Conservation (phyloP, 352 stramenopile genomes). For the Phytophthora foliorum region DNA sequence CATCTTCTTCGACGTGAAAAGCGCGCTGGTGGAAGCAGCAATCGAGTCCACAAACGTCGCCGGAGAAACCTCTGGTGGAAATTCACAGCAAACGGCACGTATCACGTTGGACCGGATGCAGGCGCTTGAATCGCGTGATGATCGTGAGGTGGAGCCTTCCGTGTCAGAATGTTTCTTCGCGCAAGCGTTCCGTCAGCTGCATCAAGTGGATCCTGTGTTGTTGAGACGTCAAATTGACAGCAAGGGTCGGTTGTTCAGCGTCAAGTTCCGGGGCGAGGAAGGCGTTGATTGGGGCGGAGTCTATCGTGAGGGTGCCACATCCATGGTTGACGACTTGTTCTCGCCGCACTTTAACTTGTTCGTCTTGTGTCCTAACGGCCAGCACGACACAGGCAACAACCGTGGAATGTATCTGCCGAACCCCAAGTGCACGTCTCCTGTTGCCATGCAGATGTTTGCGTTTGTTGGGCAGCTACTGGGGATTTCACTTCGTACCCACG, state of each 20-base stretch:
- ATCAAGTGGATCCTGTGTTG: conserved; percentile 84
- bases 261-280: conserved; percentile 92
- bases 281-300: conserved; percentile 92
- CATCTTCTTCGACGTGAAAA: conserved; percentile 91
- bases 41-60: conserved; percentile 79
- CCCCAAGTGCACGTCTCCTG: conserved; percentile 88
- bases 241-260: conserved; percentile 88
- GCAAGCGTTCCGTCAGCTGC: conserved; percentile 93
- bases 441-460: conserved; percentile 93
- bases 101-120: conserved; percentile 90
- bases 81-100: conserved; percentile 73
- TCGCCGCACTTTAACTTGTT: conserved; percentile 88
- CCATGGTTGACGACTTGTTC: conserved; percentile 92
- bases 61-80: conserved; percentile 56
- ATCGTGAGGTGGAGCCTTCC: conserved; percentile 87
- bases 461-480: conserved; percentile 96
- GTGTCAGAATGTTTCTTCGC: conserved; percentile 95
- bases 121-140: conserved; percentile 88
- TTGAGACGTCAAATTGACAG: conserved; percentile 92
- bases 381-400: conserved; percentile 89
- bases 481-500: conserved; percentile 93
- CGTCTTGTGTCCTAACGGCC: conserved; percentile 86
- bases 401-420: conserved; percentile 91
- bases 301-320: conserved; percentile 90
- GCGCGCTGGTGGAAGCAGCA: conserved; percentile 77